Evolutionary conservation across 305 asterid species (phyloP), one percentile per base, ranked within the genome.

Genomic region (Rubia tinctorum): DNA sequence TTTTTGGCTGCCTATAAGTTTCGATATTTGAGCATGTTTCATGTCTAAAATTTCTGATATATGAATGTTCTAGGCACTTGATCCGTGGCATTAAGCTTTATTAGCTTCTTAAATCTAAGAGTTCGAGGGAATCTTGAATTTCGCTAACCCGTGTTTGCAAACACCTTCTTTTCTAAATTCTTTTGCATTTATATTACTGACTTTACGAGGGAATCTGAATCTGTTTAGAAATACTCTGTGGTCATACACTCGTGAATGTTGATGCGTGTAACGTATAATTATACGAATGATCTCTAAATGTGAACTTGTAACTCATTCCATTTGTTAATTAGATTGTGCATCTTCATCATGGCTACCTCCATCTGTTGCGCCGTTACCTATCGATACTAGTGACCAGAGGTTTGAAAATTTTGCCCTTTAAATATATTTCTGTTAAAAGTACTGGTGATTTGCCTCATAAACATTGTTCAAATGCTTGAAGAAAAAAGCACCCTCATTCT

Each of bases 51-150:
- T 43, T 68, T 58, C 15, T 20, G 43, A 18, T 59, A 6, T 59
- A 58, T 74, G 67, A 55, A 66, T 37, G 49, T 68, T 17, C 63
- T 30, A 55, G 39, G 39, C 59, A 42, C 68, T 22, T 13, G 40
- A 23, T 27, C 65, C 22, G 18, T 5, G 30, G 18, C 47, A 43
- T 43, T 23, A 3, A 56, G 15, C 60, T 60, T 49, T 27, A 2
- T 53, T 30, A 15, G 68, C 68, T 42, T 30, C 15, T 59, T 49
- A 30, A 40, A 74, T 25, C 49, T 73, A 47, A 3, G 17, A 53
- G 34, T 40, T 47, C n/a, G 6, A 37, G 51, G 34, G 53, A 63
- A 13, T 63, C 47, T 34, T 14, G 23, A 15, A 34, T 47, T 47
- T 73, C 65, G 12, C 14, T 40, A 23, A 39, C 7, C 14, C 10